Base-by-base conservation (phyloP, 2,329 filamentous ascomycete species). In the Sordariomycetes sp. region DNA sequence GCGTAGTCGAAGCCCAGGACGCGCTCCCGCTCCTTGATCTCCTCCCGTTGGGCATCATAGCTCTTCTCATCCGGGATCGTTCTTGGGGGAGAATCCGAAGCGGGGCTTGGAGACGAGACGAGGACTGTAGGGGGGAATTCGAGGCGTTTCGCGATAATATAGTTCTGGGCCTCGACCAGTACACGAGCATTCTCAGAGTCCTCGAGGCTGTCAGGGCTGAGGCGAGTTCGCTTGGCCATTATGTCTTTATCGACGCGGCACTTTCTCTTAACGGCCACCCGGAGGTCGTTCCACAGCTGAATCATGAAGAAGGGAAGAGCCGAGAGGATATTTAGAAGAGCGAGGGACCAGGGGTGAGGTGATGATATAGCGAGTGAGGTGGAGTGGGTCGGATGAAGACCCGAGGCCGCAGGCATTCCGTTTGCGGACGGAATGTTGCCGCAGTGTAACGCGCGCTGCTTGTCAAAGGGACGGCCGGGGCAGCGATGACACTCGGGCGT, bases 1-100 rank as follows among this genome's bases (percentile, higher is more conserved):
- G 56, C 59, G 56, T 70, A 66, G 60, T 78, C 76, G 63, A 78
- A 79, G 2, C 68, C 69, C 5, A 76, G 61, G 3, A 64, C 64
- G 7, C 62, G 64, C 61, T 79, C 75, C 2, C 65, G 63, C 3
- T 60, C 55, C 22, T 66, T 58, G 2, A 76, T 53, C 14, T 65
- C 61, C 0, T 63, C 51, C 28, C 74, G 73, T 25, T 65, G 50
- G 40, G 58, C 53, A 12, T 66, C 54, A 60, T 77, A 78, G 20
- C 64, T 65, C 10, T 63, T 63, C 14, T 59, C 55, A 3, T 61
- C 50, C 5, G 40, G 32, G 40, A 62, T 54, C 51, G n/a, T 37
- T 6, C 20, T 28, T 34, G 32, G 12, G n/a, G 18, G 18, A 24
- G 11, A 34, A 40, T 16, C 20, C 8, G 51, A n/a, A 3, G 18